These are phyloP conservation scores for Diospyros kaki DNA, from an alignment of 148 eudicot species.

Conservation along the genomic window DNA sequence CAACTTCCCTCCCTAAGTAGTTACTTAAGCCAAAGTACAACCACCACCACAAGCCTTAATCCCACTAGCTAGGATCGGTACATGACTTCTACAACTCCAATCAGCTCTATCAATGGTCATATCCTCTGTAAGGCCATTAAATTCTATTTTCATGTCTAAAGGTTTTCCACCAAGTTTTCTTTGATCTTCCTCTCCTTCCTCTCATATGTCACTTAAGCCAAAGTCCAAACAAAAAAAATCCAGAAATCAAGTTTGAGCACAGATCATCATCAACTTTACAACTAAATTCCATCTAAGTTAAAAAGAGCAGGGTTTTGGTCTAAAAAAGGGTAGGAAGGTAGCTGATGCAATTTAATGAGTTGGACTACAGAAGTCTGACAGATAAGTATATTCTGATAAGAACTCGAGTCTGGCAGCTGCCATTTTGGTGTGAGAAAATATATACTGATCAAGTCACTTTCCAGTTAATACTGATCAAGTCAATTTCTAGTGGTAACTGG, in stretches of 20 bases:
- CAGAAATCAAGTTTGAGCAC: neutral
- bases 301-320: neutral
- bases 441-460: neutral
- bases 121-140: too few relatives aligned
- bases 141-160: too few relatives aligned
- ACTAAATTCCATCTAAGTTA: neutral
- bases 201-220: neutral
- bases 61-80: too few relatives aligned
- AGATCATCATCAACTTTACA: constrained; percentile 1
- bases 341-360: neutral
- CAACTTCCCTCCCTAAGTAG: neutral
- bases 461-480: neutral
- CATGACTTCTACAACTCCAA: too few relatives aligned
- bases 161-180: too few relatives aligned
- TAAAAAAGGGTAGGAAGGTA: neutral
- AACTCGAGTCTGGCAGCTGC: neutral
- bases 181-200: too few relatives aligned
- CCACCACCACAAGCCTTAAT: neutral
- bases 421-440: neutral
- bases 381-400: neutral
- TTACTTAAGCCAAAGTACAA: neutral
- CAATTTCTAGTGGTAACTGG: neutral
- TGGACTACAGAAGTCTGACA: neutral
- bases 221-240: neutral
- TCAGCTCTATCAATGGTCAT: too few relatives aligned